A percentile compares a stretch with the other conserved stretches of the same genome.
phyloP scores from a whole-genome alignment of 2,329 filamentous ascomycete genomes.

The Aspergillus sergii region DNA sequence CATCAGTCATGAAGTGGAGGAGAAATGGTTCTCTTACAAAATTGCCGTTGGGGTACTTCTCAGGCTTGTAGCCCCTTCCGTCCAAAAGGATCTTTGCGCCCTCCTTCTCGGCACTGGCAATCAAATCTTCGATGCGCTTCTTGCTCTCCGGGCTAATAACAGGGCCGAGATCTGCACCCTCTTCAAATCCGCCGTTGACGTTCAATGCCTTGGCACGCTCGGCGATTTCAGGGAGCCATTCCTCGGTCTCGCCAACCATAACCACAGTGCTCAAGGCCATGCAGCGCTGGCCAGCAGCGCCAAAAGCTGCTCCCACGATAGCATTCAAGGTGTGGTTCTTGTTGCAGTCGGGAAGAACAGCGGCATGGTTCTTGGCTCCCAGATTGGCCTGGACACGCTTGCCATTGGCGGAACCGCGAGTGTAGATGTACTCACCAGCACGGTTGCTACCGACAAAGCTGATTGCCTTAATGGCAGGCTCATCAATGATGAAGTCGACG shows the following conservation, averaged over 20 bases:
- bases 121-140: slow-evolving; percentile 65
- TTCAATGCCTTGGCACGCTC: slow-evolving; percentile 62
- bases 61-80: slow-evolving; percentile 62
- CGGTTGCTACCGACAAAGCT: slow-evolving; percentile 70
- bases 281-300: slow-evolving; percentile 69
- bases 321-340: slow-evolving; percentile 70
- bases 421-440: slow-evolving; percentile 70
- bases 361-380: slow-evolving; percentile 71
- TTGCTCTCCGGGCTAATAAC: slow-evolving; percentile 66
- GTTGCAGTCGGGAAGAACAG: slow-evolving; percentile 68
- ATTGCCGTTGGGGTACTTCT: slow-evolving; percentile 68
- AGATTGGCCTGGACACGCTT: slow-evolving; percentile 72
- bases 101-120: slow-evolving; percentile 63
- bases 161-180: slow-evolving; percentile 65
- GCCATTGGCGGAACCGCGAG: slow-evolving; percentile 67
- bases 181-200: slow-evolving; percentile 65
- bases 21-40: slow-evolving; percentile 52
- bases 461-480: slow-evolving; percentile 69
- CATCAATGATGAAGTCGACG: slow-evolving; percentile 70
- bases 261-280: slow-evolving; percentile 70
- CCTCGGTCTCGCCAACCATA: slow-evolving; percentile 65
- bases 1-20: background rate
- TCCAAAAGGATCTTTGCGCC: slow-evolving; percentile 67
- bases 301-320: slow-evolving; percentile 68
- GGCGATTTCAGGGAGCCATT: slow-evolving; percentile 66